Percentiles rank a stretch among this genome's conserved stretches.
Conservation (phyloP, 805 yeast genomes). For the Lachancea thermotolerans region DNA sequence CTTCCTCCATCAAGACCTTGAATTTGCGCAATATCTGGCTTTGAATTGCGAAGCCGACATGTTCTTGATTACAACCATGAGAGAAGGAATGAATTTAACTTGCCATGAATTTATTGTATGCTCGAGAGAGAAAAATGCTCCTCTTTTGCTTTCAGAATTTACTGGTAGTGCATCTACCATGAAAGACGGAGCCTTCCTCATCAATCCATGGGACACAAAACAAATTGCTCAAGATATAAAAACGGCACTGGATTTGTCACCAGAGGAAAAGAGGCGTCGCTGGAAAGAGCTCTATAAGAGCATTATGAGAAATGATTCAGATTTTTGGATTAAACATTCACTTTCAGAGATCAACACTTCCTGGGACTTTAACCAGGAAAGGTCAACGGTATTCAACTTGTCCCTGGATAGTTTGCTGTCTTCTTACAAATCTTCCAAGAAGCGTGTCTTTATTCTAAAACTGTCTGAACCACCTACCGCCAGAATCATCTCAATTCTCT, state of each 20-base stretch:
- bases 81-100: conserved; percentile 96
- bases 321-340: conserved; percentile 62
- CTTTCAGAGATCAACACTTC: conserved; percentile 44
- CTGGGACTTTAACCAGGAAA: conserved; percentile 45
- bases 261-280: conserved; percentile 48
- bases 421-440: conserved; percentile 27
- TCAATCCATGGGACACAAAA: conserved; percentile 86
- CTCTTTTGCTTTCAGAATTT: conserved; percentile 82
- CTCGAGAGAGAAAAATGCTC: conserved; percentile 63
- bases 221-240: conserved; percentile 59
- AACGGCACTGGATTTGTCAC: conserved; percentile 56
- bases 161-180: conserved; percentile 88
- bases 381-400: conserved; percentile 30
- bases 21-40: conserved; percentile 84
- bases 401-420: conserved; percentile 24
- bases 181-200: conserved; percentile 59
- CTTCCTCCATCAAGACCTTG: conserved; percentile 80
- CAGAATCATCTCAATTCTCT: conserved; percentile 49
- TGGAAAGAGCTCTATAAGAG: conserved; percentile 59
- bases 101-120: conserved; percentile 91
- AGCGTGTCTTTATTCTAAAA: conserved; percentile 42
- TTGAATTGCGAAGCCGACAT: conserved; percentile 77
- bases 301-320: conserved; percentile 62
- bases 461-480: conserved; percentile 54
- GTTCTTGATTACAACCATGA: conserved; percentile 81